Evolutionary conservation across 2,329 filamentous ascomycete species (phyloP).

Genomic region (Diaporthe sp.): DNA sequence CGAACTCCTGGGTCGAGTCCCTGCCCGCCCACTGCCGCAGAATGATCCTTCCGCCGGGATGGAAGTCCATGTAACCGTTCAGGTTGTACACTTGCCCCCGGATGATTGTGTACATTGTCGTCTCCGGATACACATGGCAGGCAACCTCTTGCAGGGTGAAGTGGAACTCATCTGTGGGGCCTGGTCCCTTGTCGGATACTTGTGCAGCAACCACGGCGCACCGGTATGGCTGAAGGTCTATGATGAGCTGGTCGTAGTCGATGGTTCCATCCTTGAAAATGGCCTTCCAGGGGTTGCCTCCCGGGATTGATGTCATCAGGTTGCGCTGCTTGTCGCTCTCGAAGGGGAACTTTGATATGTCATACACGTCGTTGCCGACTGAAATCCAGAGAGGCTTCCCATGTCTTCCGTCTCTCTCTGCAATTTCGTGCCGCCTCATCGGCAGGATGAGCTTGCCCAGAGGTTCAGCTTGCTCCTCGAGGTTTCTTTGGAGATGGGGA

Average conservation of each 20-base stretch:
- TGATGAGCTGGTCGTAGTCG: background rate
- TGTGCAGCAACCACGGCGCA: constrained; percentile 22
- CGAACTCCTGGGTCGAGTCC: background rate
- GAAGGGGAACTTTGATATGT: constrained; percentile 14
- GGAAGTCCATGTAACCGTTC: constrained; percentile 17
- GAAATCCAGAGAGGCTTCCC: constrained; percentile 26
- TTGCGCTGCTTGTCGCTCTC: background rate
- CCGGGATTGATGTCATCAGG: background rate
- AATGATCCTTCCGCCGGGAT: constrained; percentile 16
- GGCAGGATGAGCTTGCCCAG: constrained; percentile 19
- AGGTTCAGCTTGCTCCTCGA: background rate
- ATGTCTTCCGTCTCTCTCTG: constrained; percentile 9
- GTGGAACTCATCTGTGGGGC: background rate
- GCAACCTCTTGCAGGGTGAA: constrained; percentile 19
- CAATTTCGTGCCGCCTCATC: constrained; percentile 18
- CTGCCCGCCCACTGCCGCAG: constrained; percentile 24
- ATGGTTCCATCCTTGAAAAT: background rate
- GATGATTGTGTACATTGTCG: constrained; percentile 31
- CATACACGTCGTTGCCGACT: constrained; percentile 25
- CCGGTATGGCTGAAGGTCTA: constrained; percentile 9
- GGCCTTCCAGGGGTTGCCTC: background rate
- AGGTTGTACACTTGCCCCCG: constrained; percentile 28
- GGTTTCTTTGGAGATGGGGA: background rate
- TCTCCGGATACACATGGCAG: constrained; percentile 22
- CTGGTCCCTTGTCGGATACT: background rate